Conservation (phyloP, 23 red algal genomes). For the Gracilaria vermiculophylla region DNA sequence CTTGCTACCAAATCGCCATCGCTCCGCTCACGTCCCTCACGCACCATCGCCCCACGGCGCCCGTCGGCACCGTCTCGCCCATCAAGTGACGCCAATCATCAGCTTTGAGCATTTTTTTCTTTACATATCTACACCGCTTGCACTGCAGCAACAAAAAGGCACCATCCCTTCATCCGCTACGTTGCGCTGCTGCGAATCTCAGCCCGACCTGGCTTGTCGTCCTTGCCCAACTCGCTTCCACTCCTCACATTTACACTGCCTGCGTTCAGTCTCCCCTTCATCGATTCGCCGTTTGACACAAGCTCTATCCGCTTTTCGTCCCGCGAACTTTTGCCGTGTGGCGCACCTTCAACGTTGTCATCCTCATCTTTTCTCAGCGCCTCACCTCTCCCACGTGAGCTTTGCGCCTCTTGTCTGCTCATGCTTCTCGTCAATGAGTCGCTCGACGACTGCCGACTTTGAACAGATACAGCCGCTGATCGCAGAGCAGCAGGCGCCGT, state of each 20-base stretch:
- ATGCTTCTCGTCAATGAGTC: background rate
- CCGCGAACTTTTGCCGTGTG: background rate
- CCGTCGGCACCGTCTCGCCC: too few species aligned
- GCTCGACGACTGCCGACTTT: background rate
- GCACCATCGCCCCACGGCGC: too few species aligned
- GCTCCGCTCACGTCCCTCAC: too few species aligned
- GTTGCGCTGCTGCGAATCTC: conserved; percentile 55
- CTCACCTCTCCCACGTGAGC: background rate
- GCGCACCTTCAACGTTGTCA: background rate
- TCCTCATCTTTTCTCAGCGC: background rate
- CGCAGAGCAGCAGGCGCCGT: conserved; percentile 12
- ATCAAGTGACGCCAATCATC: too few species aligned
- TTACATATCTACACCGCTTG: too few species aligned
- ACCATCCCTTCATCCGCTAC: too few species aligned
- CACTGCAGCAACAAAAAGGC: too few species aligned
- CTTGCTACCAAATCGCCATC: too few species aligned
- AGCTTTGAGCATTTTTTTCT: too few species aligned
- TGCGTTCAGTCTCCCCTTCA: background rate
- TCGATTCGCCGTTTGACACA: conserved; percentile 15
- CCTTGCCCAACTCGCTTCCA: background rate
- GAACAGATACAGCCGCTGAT: conserved; percentile 20
- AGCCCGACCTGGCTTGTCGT: conserved; percentile 13
- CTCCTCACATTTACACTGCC: background rate
- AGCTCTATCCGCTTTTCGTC: conserved; percentile 9
- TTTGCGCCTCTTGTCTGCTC: background rate